Conservation (phyloP, 2,329 filamentous ascomycete genomes). For the Lachnellula occidentalis region DNA sequence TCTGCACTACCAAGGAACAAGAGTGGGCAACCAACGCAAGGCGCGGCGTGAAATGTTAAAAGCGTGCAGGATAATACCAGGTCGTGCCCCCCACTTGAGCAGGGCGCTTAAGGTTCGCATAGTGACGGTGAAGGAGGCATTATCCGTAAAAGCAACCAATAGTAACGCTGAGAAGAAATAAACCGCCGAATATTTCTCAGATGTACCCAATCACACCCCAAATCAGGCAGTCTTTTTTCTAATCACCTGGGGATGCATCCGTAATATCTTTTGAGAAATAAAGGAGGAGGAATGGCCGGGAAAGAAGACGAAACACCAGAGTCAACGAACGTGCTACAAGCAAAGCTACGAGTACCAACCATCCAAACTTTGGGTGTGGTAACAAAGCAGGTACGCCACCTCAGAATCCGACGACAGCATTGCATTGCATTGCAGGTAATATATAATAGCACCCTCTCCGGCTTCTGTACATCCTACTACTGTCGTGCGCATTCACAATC, state of each 20-base stretch:
- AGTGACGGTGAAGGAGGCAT: neutral
- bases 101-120: neutral
- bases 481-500: neutral
- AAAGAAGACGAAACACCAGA: conserved; percentile 5
- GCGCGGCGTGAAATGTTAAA: neutral
- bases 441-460: neutral
- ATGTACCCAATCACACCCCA: neutral
- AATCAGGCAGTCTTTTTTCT: neutral
- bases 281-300: neutral
- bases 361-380: conserved; percentile 7
- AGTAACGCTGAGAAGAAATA: neutral
- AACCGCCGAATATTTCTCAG: neutral
- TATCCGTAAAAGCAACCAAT: neutral
- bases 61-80: neutral
- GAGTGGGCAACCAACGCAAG: neutral
- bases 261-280: neutral
- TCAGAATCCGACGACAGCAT: neutral
- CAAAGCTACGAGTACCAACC: conserved; percentile 10
- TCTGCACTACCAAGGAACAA: neutral
- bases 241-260: neutral
- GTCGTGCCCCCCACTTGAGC: neutral
- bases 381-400: conserved; percentile 17
- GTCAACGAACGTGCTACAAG: conserved; percentile 18
- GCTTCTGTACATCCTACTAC: neutral
- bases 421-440: conserved; percentile 3